These are phyloP conservation scores for Hypomyces perniciosus DNA, from an alignment of 2,329 filamentous ascomycete species.

Conservation along the genomic window DNA sequence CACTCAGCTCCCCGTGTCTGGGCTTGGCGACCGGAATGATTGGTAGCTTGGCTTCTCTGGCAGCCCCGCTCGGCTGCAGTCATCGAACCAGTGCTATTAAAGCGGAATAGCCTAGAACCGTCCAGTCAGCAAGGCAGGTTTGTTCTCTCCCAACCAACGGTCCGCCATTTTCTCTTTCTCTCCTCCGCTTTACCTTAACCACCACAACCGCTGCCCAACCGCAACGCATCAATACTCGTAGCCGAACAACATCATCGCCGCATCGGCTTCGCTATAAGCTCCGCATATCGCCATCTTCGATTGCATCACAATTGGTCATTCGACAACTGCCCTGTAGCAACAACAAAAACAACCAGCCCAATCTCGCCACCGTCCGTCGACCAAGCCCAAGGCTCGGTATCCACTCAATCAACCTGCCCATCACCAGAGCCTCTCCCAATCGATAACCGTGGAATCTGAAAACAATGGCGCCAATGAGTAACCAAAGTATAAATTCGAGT, in stretches of 20 bases:
- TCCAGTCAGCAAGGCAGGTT: conserved; percentile 1
- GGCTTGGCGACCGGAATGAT: conserved; percentile 8
- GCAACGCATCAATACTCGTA: no score
- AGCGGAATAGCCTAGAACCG: background rate
- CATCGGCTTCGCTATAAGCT: background rate
- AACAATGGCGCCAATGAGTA: conserved; percentile 64
- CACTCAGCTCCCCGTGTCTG: background rate
- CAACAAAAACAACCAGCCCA: background rate
- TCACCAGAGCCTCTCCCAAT: background rate
- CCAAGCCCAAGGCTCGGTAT: conserved; percentile 11
- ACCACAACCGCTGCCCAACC: no score
- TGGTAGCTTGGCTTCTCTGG: background rate
- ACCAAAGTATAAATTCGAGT: conserved; percentile 61
- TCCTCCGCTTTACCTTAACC: no score
- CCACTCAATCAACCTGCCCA: background rate
- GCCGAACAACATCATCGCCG: background rate
- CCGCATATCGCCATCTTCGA: background rate
- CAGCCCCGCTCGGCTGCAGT: background rate
- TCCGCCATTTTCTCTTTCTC: no score
- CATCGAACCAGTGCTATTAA: background rate
- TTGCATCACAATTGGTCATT: background rate
- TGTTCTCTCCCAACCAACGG: no score
- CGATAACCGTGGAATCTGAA: conserved; percentile 19
- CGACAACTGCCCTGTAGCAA: background rate
- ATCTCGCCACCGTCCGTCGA: conserved; percentile 11